Evolutionary conservation across 305 asterid genomes (phyloP).

Genomic region (Fraxinus ornus): DNA sequence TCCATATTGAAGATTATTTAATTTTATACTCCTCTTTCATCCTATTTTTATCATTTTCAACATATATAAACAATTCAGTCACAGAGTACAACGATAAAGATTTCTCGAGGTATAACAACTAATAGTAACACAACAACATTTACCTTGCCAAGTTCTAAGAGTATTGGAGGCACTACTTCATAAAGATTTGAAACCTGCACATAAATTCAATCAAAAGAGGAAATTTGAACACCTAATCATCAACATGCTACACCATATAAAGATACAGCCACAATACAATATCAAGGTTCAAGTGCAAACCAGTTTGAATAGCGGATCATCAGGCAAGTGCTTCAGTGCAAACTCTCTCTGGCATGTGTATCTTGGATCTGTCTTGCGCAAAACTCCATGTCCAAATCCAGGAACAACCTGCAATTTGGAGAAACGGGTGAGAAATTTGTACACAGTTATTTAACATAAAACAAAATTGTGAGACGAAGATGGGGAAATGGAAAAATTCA

Average conservation of each 20-base stretch:
- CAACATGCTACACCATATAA: conserved; percentile 5
- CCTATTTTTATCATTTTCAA: not conserved
- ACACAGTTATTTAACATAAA: not conserved
- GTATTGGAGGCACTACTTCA: conserved; percentile 91
- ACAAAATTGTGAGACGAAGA: not conserved
- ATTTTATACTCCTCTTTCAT: not conserved
- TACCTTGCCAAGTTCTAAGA: conserved; percentile 95
- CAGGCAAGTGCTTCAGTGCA: conserved; percentile 83
- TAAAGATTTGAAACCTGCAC: conserved; percentile 86
- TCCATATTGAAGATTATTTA: not conserved
- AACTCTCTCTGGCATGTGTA: conserved; percentile 60
- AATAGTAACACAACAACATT: conserved; percentile 1
- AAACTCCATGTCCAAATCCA: conserved; percentile 78
- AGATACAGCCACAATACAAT: conserved; percentile 1
- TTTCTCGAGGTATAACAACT: conserved; percentile 2
- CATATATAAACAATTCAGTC: not conserved
- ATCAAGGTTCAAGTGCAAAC: conserved; percentile 39
- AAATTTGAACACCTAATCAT: conserved; percentile 6
- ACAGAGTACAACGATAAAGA: conserved; percentile 2
- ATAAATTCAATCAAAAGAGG: conserved; percentile 5
- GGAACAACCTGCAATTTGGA: conserved; percentile 74
- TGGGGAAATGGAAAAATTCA: not conserved
- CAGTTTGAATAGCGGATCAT: conserved; percentile 92
- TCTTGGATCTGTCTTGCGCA: conserved; percentile 62
- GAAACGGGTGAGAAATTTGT: conserved; percentile 14